Percentiles rank a stretch among this genome's conserved stretches.
These are phyloP conservation scores for Prinsepia uniflora DNA, from an alignment of 306 rosid genomes.

Conservation along the genomic window DNA sequence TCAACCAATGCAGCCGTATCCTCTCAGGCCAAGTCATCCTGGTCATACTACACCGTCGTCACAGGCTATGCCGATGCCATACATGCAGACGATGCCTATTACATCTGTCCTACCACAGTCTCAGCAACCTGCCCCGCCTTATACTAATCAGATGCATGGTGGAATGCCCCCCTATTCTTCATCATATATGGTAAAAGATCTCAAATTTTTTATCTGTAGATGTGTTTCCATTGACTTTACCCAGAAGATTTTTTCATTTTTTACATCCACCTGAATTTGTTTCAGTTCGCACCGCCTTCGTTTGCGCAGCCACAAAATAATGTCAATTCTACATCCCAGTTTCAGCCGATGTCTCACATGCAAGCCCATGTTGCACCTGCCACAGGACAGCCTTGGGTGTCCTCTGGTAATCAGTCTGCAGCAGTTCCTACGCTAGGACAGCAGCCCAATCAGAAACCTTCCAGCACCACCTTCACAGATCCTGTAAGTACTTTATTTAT, in stretches of 20 bases:
- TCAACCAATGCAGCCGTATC: conserved; percentile 78
- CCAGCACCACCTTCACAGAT: conserved; percentile 47
- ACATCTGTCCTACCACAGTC: conserved; percentile 59
- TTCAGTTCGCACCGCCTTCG: conserved; percentile 58
- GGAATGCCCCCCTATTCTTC: conserved; percentile 63
- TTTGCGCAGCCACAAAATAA: conserved; percentile 67
- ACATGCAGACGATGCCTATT: conserved; percentile 72
- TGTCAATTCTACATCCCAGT: conserved; percentile 50
- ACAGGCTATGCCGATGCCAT: conserved; percentile 61
- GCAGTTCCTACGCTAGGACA: conserved; percentile 44
- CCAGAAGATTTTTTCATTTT: conserved; percentile 9
- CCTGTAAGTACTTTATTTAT: conserved; percentile 41
- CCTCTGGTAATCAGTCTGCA: conserved; percentile 63
- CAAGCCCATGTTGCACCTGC: conserved; percentile 48
- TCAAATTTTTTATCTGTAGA: conserved; percentile 1
- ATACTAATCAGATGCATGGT: conserved; percentile 68
- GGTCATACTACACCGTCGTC: conserved; percentile 56
- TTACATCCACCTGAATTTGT: conserved; percentile 16
- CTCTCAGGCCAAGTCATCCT: conserved; percentile 68
- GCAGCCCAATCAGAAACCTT: conserved; percentile 57
- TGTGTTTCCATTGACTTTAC: conserved; percentile 13
- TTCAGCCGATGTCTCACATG: conserved; percentile 72
- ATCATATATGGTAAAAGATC: conserved; percentile 59
- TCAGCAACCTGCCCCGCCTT: conserved; percentile 66
- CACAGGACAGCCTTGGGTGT: conserved; percentile 70